Conservation (phyloP, 805 yeast genomes). For the Wickerhamiella azymoides region DNA sequence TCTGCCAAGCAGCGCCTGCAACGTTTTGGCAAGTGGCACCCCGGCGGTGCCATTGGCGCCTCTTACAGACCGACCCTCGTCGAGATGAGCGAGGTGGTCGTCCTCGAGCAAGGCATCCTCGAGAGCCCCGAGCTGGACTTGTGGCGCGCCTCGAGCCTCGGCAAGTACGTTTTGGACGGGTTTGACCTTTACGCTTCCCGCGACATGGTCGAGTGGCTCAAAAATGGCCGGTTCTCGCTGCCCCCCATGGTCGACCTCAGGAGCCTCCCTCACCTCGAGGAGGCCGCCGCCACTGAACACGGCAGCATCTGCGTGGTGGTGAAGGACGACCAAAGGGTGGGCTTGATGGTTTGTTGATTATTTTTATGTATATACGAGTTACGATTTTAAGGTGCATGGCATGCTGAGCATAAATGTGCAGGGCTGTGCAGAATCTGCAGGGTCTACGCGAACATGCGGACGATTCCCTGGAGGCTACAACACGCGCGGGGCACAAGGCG, state of each 20-base stretch:
- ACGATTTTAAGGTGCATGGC: neutral
- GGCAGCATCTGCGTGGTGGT: conserved; percentile 5
- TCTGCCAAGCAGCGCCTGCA: conserved; percentile 41
- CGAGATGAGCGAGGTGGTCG: conserved; percentile 13
- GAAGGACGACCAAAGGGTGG: neutral
- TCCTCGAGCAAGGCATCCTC: conserved; percentile 10
- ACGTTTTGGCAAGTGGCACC: conserved; percentile 61
- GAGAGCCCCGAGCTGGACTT: conserved; percentile 14
- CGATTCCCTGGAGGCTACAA: too few relatives aligned
- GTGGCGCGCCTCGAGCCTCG: conserved; percentile 14
- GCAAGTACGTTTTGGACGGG: neutral
- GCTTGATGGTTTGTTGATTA: neutral
- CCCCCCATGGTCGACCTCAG: neutral
- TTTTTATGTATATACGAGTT: neutral
- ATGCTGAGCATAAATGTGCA: too few relatives aligned
- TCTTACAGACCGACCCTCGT: conserved; percentile 21
- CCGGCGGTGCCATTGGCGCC: conserved; percentile 82
- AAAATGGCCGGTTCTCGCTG: conserved; percentile 1
- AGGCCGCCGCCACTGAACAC: neutral
- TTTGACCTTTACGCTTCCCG: conserved; percentile 1
- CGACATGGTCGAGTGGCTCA: conserved; percentile 6
- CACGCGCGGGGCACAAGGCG: too few relatives aligned
- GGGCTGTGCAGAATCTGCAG: too few relatives aligned
- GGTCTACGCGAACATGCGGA: too few relatives aligned
- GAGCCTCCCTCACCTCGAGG: neutral